Base-by-base conservation (phyloP, 495 filamentous ascomycete species). In the Venustampulla echinocandica region DNA sequence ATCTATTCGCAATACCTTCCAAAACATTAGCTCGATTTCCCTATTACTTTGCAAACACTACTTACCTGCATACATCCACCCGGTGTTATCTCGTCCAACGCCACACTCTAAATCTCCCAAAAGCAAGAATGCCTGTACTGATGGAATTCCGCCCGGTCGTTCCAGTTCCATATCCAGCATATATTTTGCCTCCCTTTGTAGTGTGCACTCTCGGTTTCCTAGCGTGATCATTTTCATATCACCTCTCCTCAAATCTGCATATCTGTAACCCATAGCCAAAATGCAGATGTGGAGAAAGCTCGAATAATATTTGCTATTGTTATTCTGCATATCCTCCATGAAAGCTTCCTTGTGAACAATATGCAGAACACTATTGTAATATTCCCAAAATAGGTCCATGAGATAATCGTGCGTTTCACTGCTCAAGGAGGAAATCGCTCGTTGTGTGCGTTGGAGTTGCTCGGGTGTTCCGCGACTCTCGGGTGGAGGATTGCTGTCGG, bases 131-230 rank as follows among this genome's bases (percentile, higher is more conserved):
- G 68, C 69, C 36, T 73, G 70, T 13, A 75, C 67, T 10, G 65
- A 69, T 2, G 73, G 66, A 19, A 75, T 62, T 0, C 71, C 71
- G 6, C 69, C 69, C 1, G 69, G 67, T 28, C 63, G 54, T 47
- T 77, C 73, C 10, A 77, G 52, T 56, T 77, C 73, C 20, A 60
- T 46, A 49, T 74, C 69, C 30, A 74, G 28, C 69, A 75, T 67
- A 35, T 65, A 64, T 54, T 71, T 75, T n/a, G 70, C 65, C 47
- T 77, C 73, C 25, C 68, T 49, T 37, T 77, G 73, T 14, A 77
- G 53, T 0, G 68, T 69, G 52, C 70, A 73, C 46, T 77, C 69
- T 56, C 67, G 64, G 33, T 64, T 64, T 0, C 64, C 66, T 1
- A 73, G 33, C 2, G 63, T 53, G 17, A 75, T 64, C 22, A 56